Conservation (phyloP, 2,329 filamentous ascomycete species). For the Fusarium gaditjirri region DNA sequence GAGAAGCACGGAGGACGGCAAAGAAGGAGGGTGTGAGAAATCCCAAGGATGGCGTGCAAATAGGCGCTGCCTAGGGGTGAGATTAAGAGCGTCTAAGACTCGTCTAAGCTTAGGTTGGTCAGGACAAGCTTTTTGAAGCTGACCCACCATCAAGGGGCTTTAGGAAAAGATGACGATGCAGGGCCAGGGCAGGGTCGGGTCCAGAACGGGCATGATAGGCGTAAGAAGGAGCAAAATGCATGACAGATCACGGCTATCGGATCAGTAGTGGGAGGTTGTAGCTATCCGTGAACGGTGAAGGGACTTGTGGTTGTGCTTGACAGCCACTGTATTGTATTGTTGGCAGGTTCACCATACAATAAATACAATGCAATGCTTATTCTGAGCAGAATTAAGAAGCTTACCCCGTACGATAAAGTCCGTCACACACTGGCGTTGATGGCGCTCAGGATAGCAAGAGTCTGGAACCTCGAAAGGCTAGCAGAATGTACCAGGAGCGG, state of each 20-base stretch:
- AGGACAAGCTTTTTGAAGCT: conserved; percentile 49
- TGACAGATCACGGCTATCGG: conserved; percentile 37
- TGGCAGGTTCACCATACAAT: not conserved
- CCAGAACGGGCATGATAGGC: conserved; percentile 25
- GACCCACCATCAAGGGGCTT: conserved; percentile 39
- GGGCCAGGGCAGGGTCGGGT: conserved; percentile 25
- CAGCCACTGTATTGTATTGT: not conserved
- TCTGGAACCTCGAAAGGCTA: conserved; percentile 39
- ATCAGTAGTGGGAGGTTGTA: conserved; percentile 13
- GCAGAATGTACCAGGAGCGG: conserved; percentile 16
- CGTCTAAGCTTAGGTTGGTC: conserved; percentile 36
- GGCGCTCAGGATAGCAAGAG: conserved; percentile 4
- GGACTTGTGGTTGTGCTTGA: conserved; percentile 1
- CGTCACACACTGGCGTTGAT: conserved; percentile 9
- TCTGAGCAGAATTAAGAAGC: conserved; percentile 15
- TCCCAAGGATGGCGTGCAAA: conserved; percentile 15
- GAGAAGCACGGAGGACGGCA: conserved; percentile 45
- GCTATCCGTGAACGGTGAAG: not conserved
- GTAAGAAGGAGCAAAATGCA: conserved; percentile 24
- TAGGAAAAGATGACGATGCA: conserved; percentile 42
- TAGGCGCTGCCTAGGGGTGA: conserved; percentile 16
- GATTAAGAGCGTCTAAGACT: conserved; percentile 10
- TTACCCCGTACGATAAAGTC: conserved; percentile 30
- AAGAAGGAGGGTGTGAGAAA: conserved; percentile 39
- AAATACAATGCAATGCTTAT: not conserved